Evolutionary conservation across 2,329 filamentous ascomycete species (phyloP).

Genomic region (Aspergillus fructus): DNA sequence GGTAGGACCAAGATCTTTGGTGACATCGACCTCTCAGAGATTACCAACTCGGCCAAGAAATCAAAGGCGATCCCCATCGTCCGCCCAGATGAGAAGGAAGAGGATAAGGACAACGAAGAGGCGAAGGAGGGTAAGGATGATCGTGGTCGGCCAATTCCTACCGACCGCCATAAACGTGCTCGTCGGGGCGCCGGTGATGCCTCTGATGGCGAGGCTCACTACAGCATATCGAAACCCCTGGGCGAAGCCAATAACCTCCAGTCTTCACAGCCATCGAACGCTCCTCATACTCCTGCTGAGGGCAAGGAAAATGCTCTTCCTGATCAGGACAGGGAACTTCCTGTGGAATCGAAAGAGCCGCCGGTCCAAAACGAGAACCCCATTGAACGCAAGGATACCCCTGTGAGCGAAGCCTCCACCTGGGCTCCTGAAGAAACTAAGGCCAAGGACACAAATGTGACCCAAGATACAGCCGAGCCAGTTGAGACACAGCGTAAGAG

Average conservation of each 20-base stretch:
- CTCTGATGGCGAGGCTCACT: constrained; percentile 71
- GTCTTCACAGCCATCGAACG: constrained; percentile 23
- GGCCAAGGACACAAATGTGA: constrained; percentile 42
- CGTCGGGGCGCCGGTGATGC: constrained; percentile 61
- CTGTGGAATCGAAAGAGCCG: constrained; percentile 31
- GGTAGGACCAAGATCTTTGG: constrained; percentile 61
- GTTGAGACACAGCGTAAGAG: constrained; percentile 12
- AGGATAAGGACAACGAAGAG: constrained; percentile 38
- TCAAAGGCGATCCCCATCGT: constrained; percentile 85
- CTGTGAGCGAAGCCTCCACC: constrained; percentile 44
- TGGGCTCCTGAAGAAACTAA: constrained; percentile 65
- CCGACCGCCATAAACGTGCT: constrained; percentile 73
- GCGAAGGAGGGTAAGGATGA: constrained; percentile 36
- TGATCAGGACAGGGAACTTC: constrained; percentile 37
- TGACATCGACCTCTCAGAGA: constrained; percentile 63
- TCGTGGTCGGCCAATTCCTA: constrained; percentile 58
- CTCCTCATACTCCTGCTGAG: constrained; percentile 29
- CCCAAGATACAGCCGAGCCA: constrained; percentile 50
- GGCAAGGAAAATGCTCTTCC: constrained; percentile 39
- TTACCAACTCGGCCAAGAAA: constrained; percentile 65
- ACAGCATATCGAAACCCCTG: constrained; percentile 56
- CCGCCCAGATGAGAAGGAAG: constrained; percentile 57
- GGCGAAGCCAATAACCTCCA: constrained; percentile 31
- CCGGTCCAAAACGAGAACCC: constrained; percentile 43
- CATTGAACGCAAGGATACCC: constrained; percentile 28